Base-by-base conservation (phyloP, 306 rosid species). In the Pterocarpus santalinus region DNA sequence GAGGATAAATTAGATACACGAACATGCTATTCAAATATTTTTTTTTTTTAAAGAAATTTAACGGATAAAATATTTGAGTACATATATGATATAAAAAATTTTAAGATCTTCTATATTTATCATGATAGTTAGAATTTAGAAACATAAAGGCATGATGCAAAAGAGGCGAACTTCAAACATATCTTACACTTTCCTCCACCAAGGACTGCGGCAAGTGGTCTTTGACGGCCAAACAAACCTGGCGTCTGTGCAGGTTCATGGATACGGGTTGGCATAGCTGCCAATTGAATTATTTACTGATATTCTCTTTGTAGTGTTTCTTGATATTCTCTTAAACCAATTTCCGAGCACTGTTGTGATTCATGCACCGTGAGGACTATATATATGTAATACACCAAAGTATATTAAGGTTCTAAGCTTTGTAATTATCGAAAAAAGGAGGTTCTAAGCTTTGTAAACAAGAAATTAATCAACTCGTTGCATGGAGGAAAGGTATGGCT, bases 151-250 rank as follows among this genome's bases (percentile, higher is more conserved):
- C 8, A 11, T 69, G 5, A 44, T 12, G 15, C 16, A 52, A 71
- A 38, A 66, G 46, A 8, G 43, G 72, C 49, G 64, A 63, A 64
- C 0, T 75, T 38, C 0, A 3, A 14, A 65, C 64, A 57, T 5
- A 64, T 49, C 81, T 82, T 51, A 90, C 97, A 46, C 67, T 83
- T 87, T 77, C 92, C 90, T 69, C 84, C 89, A 4, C 93, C 94
- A 17, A 90, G 76, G 65, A 71, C 63, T 17, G 76, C 46, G 73
- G 83, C 91, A 3, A 83, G 77, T 58, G 85, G 72, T 74, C 80
- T 77, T 65, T 79, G 80, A 47, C 57, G 91, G 57, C 69, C 84
- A 35, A 77, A 65, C 47, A 84, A 64, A 63, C 77, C 76, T 35
- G 65, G 65, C 7, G 16, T 17, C 8, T 10, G 62, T 32, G 58